Base-by-base conservation (phyloP, 129 eudicot species). In the Dittrichia graveolens region DNA sequence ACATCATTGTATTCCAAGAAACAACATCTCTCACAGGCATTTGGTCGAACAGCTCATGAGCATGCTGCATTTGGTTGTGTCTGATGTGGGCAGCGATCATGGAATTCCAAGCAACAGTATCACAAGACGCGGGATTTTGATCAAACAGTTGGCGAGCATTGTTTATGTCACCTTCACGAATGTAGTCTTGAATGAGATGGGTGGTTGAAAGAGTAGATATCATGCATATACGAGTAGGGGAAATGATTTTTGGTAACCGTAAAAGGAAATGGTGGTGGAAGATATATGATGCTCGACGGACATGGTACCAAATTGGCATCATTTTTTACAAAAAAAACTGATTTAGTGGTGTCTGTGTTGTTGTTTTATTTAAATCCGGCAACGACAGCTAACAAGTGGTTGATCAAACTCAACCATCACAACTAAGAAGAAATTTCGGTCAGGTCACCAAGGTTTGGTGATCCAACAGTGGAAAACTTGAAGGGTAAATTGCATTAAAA, bases 1-100 rank as follows among this genome's bases (percentile, higher is more conserved):
- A 87, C 54, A 92, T 61, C 83, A 89, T 72, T 59, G 88, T 76
- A 76, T 92, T 92, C 96, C 96, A 92, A 7, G 91, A 92, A 75
- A 92, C 89, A 8, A 80, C 76, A 37, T 89, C 88, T 86, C 87
- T 92, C 7, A 52, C 58, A 7, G 91, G 94, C 94, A 92, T 89
- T 85, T 85, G 38, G 44, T 92, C 87, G 74, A 92, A 92, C 75
- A 89, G 63, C 0, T 83, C 52, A n/a, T 78, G 85, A n/a, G 96
- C 96, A 34, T 8, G 53, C 4, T 77, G 70, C 65, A 87, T 67
- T 14, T 85, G 83, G 79, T 83, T 77, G 75, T 55, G 53, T 48
- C 47, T 85, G 18, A 85, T 59, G 83, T 73, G 81, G 2, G 84
- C 91, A 5, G 73, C 56, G 70, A 92, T 85, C 44, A 89, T 67